Percentiles rank a stretch among this genome's conserved stretches.
Conservation (phyloP, 768 basidiomycete species). For the Pulveroboletus frians region DNA sequence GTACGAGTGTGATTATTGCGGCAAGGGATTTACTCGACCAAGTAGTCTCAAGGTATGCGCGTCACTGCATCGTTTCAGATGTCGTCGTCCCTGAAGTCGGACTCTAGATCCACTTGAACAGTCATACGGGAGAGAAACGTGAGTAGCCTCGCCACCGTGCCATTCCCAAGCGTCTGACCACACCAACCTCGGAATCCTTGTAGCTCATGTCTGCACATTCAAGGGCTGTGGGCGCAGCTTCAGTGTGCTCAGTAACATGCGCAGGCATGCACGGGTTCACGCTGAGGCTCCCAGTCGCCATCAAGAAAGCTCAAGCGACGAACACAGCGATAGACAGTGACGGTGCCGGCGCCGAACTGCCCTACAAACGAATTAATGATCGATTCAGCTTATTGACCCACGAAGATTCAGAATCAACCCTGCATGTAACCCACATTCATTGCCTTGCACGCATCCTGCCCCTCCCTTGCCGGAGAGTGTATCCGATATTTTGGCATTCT, state of each 20-base stretch:
- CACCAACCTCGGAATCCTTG: not conserved
- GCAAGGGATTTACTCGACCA: conserved; percentile 76
- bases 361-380: conserved; percentile 5
- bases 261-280: conserved; percentile 76
- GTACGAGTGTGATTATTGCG: conserved; percentile 76
- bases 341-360: conserved; percentile 14
- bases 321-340: conserved; percentile 37
- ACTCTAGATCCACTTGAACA: conserved; percentile 72
- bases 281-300: conserved; percentile 31
- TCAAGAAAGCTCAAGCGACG: conserved; percentile 41
- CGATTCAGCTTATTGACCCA: conserved; percentile 1
- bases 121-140: conserved; percentile 85
- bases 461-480: conserved; percentile 3
- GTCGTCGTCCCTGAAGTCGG: conserved; percentile 6
- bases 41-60: conserved; percentile 69
- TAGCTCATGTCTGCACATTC: conserved; percentile 73
- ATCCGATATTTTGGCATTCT: conserved; percentile 10
- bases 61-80: not conserved
- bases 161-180: conserved; percentile 9
- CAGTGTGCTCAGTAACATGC: conserved; percentile 87
- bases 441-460: not conserved
- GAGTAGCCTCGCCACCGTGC: conserved; percentile 27
- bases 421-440: not conserved
- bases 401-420: not conserved
- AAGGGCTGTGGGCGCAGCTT: conserved; percentile 76